Evolutionary conservation across 768 basidiomycete species (phyloP).

Genomic region (Leccinum barrowsii): DNA sequence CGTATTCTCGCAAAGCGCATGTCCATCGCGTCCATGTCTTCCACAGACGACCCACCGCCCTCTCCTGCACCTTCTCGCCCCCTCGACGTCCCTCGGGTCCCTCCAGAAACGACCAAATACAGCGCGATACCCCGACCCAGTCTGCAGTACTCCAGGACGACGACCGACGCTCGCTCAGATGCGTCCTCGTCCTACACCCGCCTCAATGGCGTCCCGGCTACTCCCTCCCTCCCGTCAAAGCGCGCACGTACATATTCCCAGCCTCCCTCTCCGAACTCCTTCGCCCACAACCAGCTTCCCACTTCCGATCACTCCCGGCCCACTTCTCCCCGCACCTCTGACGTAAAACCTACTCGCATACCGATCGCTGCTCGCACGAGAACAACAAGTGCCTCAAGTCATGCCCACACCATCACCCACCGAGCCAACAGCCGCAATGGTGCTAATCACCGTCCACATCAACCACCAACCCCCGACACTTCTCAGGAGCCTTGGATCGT

Average conservation of each 20-base stretch:
- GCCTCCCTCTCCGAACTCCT: constrained; percentile 36
- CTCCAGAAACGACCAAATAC: constrained; percentile 33
- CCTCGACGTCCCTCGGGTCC: constrained; percentile 14
- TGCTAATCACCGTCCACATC: constrained; percentile 20
- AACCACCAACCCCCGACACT: constrained; percentile 26
- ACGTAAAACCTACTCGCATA: constrained; percentile 46
- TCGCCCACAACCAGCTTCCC: constrained; percentile 28
- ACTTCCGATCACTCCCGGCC: constrained; percentile 38
- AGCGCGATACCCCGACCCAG: constrained; percentile 49
- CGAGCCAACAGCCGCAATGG: constrained; percentile 39
- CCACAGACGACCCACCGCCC: constrained; percentile 42
- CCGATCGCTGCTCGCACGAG: constrained; percentile 41
- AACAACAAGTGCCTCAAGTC: constrained; percentile 41
- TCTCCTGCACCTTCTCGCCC: constrained; percentile 19
- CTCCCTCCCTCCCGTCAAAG: constrained; percentile 35
- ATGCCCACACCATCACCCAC: constrained; percentile 30
- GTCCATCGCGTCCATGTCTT: constrained; percentile 67
- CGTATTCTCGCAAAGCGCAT: constrained; percentile 72
- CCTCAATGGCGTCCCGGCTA: constrained; percentile 28
- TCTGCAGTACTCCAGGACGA: constrained; percentile 36
- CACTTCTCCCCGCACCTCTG: constrained; percentile 42
- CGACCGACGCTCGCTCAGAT: constrained; percentile 24
- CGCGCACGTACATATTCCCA: constrained; percentile 67
- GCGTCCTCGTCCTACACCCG: constrained; percentile 23
- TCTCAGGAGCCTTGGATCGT: constrained; percentile 30